Percentiles rank a stretch among this genome's conserved stretches.
phyloP scores from a whole-genome alignment of 257 asterid genomes.

The Eucommia ulmoides region DNA sequence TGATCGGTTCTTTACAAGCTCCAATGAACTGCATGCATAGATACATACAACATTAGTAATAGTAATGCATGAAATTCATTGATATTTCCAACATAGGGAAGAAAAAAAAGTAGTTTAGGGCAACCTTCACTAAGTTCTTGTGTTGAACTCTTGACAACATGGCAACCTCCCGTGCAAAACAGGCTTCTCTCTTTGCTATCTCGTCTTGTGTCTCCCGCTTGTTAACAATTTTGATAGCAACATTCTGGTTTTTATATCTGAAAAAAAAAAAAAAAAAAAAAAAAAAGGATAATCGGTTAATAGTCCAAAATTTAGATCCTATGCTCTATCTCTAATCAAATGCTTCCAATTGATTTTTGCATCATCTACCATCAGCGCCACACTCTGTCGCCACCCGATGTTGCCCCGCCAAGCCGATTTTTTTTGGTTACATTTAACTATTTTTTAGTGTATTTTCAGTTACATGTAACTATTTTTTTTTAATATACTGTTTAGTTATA shows the following conservation, averaged over 20 bases:
- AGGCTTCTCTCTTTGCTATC: constrained; percentile 48
- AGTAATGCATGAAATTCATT: neutral
- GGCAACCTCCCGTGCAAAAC: constrained; percentile 71
- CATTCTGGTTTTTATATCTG: constrained; percentile 81
- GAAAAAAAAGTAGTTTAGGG: neutral
- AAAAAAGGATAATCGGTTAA: no score
- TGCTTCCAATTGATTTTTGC: no score
- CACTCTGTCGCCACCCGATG: no score
- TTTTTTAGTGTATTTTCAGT: no score
- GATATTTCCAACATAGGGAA: neutral
- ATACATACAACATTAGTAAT: neutral
- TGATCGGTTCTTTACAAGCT: constrained; percentile 90
- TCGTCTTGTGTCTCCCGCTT: constrained; percentile 71
- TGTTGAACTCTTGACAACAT: constrained; percentile 91
- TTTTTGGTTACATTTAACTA: no score
- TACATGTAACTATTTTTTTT: no score
- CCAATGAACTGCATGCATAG: constrained; percentile 53
- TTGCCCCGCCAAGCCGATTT: no score
- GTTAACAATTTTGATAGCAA: constrained; percentile 68
- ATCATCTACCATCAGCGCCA: no score
- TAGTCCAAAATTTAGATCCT: no score
- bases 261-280: constrained; percentile 4
- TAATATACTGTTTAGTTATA: no score
- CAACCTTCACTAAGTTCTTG: constrained; percentile 90
- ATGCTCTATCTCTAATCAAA: no score